Evolutionary conservation across 257 asterid species (phyloP), one percentile per base, ranked within the genome.

Genomic region (Plantago ovata): DNA sequence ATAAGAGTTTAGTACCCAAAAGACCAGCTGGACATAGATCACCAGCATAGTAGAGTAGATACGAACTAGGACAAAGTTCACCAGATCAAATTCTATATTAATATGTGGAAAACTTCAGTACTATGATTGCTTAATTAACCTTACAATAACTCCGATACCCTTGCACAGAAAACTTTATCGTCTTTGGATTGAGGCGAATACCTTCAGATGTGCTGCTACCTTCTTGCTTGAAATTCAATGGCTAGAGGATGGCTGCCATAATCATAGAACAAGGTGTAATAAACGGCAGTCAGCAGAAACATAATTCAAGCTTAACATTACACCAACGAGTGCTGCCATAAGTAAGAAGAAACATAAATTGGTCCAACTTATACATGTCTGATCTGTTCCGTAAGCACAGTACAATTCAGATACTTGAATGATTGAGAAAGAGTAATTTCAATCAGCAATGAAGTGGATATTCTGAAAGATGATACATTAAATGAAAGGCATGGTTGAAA

Each of bases 391-490:
- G 45, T 11, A 33, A 47, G 48, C 43, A 60, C 39, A 47, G n/a
- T 13, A 28, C n/a, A 19, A 59, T 11, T 14, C 33, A 40, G 51
- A 41, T 22, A 13, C 41, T 19, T 33, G 14, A 6, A 45, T 46
- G 42, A 19, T 40, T 60, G 64, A 65, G 41, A 23, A 49, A 46
- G n/a, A n/a, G n/a, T n/a, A n/a, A n/a, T n/a, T n/a, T n/a, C 66
- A 47, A 21, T 41, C 21, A 61, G 33, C 23, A 16, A 54, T 45
- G 55, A 47, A 13, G 21, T 23, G 49, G 38, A 51, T 33, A n/a
- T n/a, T n/a, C n/a, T 48, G 14, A 58, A 50, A 47, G 4, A 41
- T 58, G 60, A 58, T n/a, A 23, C 24, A 13, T 38, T 41, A n/a
- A n/a, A n/a, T 56, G 51, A 43, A n/a, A 62, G 19, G 39, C 53